Percentiles rank a stretch among this genome's conserved stretches.
These are phyloP conservation scores for Metarhizium humberi DNA, from an alignment of 2,329 filamentous ascomycete species.

Conservation along the genomic window DNA sequence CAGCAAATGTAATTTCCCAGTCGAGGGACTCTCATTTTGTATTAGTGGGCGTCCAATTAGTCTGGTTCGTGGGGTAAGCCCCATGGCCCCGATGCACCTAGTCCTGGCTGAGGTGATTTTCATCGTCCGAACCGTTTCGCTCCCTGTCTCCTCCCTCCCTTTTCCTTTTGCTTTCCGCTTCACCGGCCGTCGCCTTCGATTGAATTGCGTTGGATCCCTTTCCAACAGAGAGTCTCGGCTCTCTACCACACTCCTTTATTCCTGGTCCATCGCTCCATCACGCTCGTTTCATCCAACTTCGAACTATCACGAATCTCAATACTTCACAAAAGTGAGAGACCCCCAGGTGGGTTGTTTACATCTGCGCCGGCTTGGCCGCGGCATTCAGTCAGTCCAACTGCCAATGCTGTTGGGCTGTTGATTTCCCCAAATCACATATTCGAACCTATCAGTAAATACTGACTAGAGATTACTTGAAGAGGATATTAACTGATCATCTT, in stretches of 20 bases:
- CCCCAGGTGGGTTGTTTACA: background rate
- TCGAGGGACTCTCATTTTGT: too few relatives aligned
- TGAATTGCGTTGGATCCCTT: slow-evolving; percentile 24
- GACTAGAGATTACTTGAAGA: background rate
- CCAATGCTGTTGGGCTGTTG: background rate
- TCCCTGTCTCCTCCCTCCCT: slow-evolving; percentile 7
- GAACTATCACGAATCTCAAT: slow-evolving; percentile 12
- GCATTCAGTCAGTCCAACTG: background rate
- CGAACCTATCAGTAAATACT: background rate
- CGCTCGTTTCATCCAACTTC: slow-evolving; percentile 20
- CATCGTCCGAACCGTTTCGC: background rate
- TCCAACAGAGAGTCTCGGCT: slow-evolving; percentile 45
- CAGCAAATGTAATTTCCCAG: background rate
- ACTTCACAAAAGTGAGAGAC: background rate
- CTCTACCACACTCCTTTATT: slow-evolving; percentile 48
- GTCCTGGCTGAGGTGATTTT: background rate
- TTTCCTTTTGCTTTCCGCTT: slow-evolving; percentile 11
- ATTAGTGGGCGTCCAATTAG: too few relatives aligned
- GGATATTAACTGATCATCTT: background rate
- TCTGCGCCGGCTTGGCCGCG: background rate
- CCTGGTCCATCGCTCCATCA: slow-evolving; percentile 16
- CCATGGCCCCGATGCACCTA: background rate
- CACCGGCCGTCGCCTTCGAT: slow-evolving; percentile 15
- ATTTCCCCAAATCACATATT: background rate
- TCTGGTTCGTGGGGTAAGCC: background rate